Percentiles rank a stretch among this genome's conserved stretches.
These are phyloP conservation scores for Delitschia confertaspora DNA, from an alignment of 495 filamentous ascomycete genomes.

Conservation along the genomic window DNA sequence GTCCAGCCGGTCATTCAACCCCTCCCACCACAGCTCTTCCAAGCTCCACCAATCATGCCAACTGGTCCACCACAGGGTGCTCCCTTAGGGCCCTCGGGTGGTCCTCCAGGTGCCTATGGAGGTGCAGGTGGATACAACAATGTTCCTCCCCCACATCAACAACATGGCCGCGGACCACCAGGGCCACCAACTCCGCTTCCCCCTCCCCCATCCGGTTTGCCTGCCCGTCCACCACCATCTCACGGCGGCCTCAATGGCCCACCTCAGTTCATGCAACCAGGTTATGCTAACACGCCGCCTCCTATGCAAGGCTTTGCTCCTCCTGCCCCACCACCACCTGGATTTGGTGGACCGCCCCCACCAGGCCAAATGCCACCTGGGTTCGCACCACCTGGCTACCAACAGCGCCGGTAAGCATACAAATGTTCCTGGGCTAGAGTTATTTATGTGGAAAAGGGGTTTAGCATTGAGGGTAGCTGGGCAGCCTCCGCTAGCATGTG, in stretches of 20 bases:
- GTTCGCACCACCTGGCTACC: too few relatives aligned
- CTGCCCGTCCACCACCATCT: conserved; percentile 57
- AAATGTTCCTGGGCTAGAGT: too few relatives aligned
- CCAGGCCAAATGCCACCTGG: conserved; percentile 4
- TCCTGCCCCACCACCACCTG: conserved; percentile 42
- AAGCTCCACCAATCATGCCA: conserved; percentile 30
- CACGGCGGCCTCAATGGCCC: conserved; percentile 3
- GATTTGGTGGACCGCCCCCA: conserved; percentile 9
- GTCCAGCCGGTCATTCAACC: conserved; percentile 63
- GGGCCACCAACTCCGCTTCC: conserved; percentile 38
- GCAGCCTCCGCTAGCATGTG: too few relatives aligned
- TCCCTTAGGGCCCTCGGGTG: background rate
- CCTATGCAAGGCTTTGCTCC: conserved; percentile 47
- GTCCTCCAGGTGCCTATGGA: conserved; percentile 31
- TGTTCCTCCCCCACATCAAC: conserved; percentile 40
- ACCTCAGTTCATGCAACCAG: conserved; percentile 3
- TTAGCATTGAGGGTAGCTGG: too few relatives aligned
- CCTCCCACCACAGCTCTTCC: conserved; percentile 43
- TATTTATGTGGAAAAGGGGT: too few relatives aligned
- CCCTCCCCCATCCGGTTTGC: conserved; percentile 62
- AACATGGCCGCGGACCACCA: conserved; percentile 26
- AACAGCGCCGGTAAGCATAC: too few relatives aligned
- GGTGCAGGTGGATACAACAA: conserved; percentile 1
- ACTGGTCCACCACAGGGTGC: conserved; percentile 14
- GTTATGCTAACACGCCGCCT: conserved; percentile 37